phyloP scores from a whole-genome alignment of 768 basidiomycete genomes.

The Suillus occidentalis region DNA sequence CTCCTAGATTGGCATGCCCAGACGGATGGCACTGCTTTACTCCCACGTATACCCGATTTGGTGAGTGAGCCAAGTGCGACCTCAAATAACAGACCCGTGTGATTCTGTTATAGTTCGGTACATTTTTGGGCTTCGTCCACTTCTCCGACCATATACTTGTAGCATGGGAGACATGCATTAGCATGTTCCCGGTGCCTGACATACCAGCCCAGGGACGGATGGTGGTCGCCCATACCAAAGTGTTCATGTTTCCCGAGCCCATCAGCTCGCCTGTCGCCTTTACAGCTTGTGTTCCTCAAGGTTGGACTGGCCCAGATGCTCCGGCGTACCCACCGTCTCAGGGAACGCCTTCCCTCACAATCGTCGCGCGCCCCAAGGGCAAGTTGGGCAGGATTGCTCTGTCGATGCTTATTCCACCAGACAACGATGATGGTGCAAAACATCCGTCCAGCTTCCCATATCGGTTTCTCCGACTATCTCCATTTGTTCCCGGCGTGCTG shows the following conservation, averaged over 20 bases:
- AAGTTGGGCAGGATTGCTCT: constrained; percentile 18
- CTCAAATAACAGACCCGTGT: background rate
- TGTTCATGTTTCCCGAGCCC: constrained; percentile 29
- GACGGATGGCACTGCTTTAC: constrained; percentile 25
- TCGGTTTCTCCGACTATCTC: constrained; percentile 17
- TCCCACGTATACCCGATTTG: constrained; percentile 22
- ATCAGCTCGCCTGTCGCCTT: constrained; percentile 25
- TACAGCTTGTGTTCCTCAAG: constrained; percentile 25
- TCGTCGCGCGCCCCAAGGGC: constrained; percentile 21
- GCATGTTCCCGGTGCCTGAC: constrained; percentile 25
- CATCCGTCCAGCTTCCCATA: constrained; percentile 19
- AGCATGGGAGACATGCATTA: constrained; percentile 29
- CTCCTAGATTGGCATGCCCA: constrained; percentile 28
- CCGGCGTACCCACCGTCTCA: background rate
- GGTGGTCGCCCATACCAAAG: constrained; percentile 21
- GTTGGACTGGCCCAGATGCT: background rate
- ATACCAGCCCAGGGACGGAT: constrained; percentile 23
- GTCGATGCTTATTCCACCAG: constrained; percentile 27
- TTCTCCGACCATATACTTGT: constrained; percentile 25
- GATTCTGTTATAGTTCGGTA: constrained; percentile 19
- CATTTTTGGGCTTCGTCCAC: constrained; percentile 25
- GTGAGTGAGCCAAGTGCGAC: constrained; percentile 14
- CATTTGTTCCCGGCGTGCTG: constrained; percentile 9
- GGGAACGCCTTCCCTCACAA: constrained; percentile 21
- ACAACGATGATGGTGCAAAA: background rate